Evolutionary conservation across 176 grass and related monocot species (phyloP).

Genomic region (Aechmea fasciata): DNA sequence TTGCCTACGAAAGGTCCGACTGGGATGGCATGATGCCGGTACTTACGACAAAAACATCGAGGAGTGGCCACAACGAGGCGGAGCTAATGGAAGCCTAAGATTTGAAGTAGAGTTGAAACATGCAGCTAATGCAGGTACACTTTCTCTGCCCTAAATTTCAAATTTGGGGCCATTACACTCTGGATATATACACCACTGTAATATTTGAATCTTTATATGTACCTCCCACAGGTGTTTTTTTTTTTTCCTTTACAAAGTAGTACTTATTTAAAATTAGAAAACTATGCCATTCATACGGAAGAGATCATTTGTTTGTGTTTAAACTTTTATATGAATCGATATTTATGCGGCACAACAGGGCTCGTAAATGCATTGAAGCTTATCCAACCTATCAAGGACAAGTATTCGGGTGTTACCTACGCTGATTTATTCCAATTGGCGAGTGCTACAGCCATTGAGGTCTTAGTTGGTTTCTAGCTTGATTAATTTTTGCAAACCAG

Average conservation of each 20-base stretch:
- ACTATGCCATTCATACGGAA: no score
- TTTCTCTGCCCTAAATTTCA: background rate
- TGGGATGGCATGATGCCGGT: conserved; percentile 96
- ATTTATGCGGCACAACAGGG: conserved; percentile 20
- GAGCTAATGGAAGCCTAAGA: conserved; percentile 91
- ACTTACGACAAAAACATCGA: conserved; percentile 90
- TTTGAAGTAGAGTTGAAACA: conserved; percentile 91
- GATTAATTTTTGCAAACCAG: background rate
- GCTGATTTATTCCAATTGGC: conserved; percentile 91
- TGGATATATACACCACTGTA: no score
- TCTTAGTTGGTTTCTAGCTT: conserved; percentile 19
- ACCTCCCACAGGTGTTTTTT: no score
- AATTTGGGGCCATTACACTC: no score
- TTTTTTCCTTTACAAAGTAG: no score
- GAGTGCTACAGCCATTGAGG: conserved; percentile 91
- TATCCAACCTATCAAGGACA: conserved; percentile 69
- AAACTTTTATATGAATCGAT: background rate
- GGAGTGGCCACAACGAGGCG: conserved; percentile 78
- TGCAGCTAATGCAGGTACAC: conserved; percentile 94
- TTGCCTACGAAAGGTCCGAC: conserved; percentile 41
- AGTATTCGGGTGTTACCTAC: conserved; percentile 63
- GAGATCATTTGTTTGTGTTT: no score
- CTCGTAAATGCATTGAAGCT: conserved; percentile 81
- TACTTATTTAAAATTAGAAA: no score
- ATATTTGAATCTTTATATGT: no score